phyloP scores from a whole-genome alignment of 2,329 filamentous ascomycete genomes.

The Cordyceps militaris region DNA sequence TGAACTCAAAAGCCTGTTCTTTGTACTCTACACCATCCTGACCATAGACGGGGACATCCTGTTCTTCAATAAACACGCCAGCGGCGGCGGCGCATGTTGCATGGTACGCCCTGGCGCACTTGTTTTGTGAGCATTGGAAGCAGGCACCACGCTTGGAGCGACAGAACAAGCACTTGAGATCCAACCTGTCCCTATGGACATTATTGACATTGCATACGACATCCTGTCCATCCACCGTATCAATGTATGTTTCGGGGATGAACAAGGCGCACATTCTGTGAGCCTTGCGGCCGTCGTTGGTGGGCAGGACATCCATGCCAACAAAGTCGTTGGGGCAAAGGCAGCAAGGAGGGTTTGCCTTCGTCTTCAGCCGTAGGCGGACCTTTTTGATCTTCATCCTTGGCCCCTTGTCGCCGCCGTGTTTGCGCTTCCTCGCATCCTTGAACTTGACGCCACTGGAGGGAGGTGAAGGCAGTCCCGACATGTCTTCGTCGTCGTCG shows the following conservation, averaged over 20 bases:
- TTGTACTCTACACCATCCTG: constrained; percentile 91
- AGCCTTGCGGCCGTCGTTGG: constrained; percentile 79
- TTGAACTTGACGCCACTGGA: constrained; percentile 63
- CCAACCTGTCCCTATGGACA: constrained; percentile 79
- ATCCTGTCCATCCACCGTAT: constrained; percentile 62
- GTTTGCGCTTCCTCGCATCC: constrained; percentile 54
- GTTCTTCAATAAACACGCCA: constrained; percentile 85
- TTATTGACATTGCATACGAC: constrained; percentile 70
- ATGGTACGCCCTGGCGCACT: constrained; percentile 89
- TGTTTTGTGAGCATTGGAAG: constrained; percentile 93
- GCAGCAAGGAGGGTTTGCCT: constrained; percentile 73
- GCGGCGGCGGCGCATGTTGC: constrained; percentile 89
- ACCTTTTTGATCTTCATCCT: constrained; percentile 68
- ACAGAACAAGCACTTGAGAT: constrained; percentile 92
- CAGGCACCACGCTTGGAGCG: constrained; percentile 91
- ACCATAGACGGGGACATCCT: constrained; percentile 76
- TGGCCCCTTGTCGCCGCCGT: constrained; percentile 28
- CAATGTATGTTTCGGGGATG: constrained; percentile 85
- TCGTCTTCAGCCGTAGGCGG: constrained; percentile 65
- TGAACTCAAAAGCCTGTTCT: constrained; percentile 85
- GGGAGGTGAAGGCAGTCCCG: constrained; percentile 72
- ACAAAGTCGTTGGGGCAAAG: constrained; percentile 88
- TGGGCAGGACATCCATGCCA: constrained; percentile 73
- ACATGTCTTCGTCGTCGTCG: constrained; percentile 51
- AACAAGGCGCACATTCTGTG: constrained; percentile 87